A percentile compares a stretch with the other conserved stretches of the same genome.
Conservation (phyloP, 2,329 filamentous ascomycete species). For the Fusarium albidum region DNA sequence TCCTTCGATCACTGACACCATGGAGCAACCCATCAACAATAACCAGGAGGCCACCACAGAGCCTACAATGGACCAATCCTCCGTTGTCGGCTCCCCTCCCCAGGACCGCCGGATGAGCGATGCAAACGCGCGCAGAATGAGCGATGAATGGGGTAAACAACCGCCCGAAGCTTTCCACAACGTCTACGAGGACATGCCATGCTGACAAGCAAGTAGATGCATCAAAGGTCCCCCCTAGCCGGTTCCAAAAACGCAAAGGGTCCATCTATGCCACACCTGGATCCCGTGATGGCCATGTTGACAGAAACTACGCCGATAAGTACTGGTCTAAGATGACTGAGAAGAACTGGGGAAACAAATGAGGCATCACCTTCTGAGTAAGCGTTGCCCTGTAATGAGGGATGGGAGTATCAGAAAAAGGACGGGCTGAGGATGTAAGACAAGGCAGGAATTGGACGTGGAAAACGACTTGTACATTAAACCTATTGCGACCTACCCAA, state of each 20-base stretch:
- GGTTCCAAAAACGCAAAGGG: conserved; percentile 75
- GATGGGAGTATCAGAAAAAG: conserved; percentile 17
- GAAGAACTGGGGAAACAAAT: conserved; percentile 53
- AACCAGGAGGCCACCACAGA: conserved; percentile 36
- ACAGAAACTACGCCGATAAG: conserved; percentile 64
- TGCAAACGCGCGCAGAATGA: conserved; percentile 47
- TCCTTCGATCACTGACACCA: conserved; percentile 4
- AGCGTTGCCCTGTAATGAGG: not conserved
- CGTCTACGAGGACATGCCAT: not conserved
- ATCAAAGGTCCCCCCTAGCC: conserved; percentile 71
- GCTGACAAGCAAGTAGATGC: conserved; percentile 57
- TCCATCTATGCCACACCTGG: conserved; percentile 73
- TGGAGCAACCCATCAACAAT: conserved; percentile 39
- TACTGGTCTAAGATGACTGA: conserved; percentile 69
- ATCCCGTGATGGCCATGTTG: conserved; percentile 71
- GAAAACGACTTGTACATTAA: conserved; percentile 31
- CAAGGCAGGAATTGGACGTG: conserved; percentile 25
- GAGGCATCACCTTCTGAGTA: conserved; percentile 5
- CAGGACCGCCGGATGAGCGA: conserved; percentile 34
- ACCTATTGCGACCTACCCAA: conserved; percentile 27
- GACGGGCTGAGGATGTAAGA: conserved; percentile 8
- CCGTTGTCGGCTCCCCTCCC: conserved; percentile 32
- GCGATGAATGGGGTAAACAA: conserved; percentile 59
- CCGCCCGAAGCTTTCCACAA: not conserved
- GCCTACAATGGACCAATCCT: conserved; percentile 43